A percentile compares a stretch with the other conserved stretches of the same genome.
Evolutionary conservation across 2,329 filamentous ascomycete genomes (phyloP).

Genomic region (Pestalotiopsis sp.): DNA sequence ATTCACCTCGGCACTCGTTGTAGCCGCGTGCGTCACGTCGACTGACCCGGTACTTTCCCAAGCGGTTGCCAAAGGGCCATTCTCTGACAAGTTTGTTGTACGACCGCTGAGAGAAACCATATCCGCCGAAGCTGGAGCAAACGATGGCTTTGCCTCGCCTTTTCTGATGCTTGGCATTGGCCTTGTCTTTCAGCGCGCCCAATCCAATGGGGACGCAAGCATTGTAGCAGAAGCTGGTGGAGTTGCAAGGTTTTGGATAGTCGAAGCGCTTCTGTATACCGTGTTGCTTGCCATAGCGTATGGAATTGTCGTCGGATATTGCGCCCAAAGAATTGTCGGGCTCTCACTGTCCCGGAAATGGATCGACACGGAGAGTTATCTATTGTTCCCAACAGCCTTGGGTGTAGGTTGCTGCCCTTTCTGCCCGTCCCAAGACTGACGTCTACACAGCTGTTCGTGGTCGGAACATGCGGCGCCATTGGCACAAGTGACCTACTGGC

Average conservation of each 20-base stretch:
- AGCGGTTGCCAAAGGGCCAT: conserved; percentile 64
- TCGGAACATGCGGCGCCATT: conserved; percentile 59
- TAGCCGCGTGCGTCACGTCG: conserved; percentile 63
- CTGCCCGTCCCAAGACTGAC: background rate
- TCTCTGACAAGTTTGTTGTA: conserved; percentile 64
- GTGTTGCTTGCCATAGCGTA: conserved; percentile 56
- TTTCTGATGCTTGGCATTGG: conserved; percentile 63
- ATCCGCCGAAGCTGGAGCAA: conserved; percentile 63
- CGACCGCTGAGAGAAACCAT: conserved; percentile 63
- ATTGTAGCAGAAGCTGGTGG: conserved; percentile 22
- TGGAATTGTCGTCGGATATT: conserved; percentile 53
- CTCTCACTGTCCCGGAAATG: conserved; percentile 49
- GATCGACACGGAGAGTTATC: conserved; percentile 59
- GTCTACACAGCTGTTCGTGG: conserved; percentile 53
- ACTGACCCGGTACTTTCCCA: conserved; percentile 67
- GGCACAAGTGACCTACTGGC: conserved; percentile 64
- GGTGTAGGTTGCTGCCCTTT: conserved; percentile 35
- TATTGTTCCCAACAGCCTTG: conserved; percentile 54
- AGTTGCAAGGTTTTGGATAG: conserved; percentile 59
- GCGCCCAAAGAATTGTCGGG: conserved; percentile 49
- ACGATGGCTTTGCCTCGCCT: conserved; percentile 66
- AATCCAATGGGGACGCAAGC: no score
- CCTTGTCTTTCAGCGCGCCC: conserved; percentile 50
- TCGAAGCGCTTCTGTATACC: conserved; percentile 64
- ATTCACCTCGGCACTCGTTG: conserved; percentile 56